A percentile compares a stretch with the other conserved stretches of the same genome.
These are phyloP conservation scores for Scutellaria minor DNA, from an alignment of 257 asterid genomes.

Conservation along the genomic window DNA sequence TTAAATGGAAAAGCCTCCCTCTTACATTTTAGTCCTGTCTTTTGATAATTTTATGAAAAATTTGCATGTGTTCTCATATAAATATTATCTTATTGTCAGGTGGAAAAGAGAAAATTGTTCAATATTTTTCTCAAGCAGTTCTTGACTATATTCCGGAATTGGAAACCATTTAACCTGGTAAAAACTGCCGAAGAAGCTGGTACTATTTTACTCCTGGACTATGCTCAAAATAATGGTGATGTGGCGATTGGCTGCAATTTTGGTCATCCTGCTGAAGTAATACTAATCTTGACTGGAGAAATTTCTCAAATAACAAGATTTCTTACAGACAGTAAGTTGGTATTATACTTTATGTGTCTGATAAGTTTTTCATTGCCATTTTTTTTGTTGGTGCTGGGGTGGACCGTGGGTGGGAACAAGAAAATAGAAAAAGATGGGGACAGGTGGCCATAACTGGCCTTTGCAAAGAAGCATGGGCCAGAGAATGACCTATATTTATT, in stretches of 20 bases:
- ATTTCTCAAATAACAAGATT: conserved; percentile 56
- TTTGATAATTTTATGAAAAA: conserved; percentile 23
- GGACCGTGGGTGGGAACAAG: neutral
- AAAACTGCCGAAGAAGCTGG: conserved; percentile 54
- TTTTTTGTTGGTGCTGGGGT: neutral
- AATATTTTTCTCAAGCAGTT: conserved; percentile 86
- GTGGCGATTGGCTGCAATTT: conserved; percentile 82
- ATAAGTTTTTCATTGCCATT: conserved; percentile 23
- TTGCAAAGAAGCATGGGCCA: too few species aligned
- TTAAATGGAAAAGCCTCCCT: conserved; percentile 24
- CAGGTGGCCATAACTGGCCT: too few species aligned
- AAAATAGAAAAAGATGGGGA: neutral
- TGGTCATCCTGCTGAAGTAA: conserved; percentile 91
- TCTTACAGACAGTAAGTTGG: conserved; percentile 77
- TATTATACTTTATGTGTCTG: conserved; percentile 28
- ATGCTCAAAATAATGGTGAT: conserved; percentile 49
- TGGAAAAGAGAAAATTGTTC: conserved; percentile 69
- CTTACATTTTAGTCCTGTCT: conserved; percentile 33
- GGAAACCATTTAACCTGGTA: conserved; percentile 75
- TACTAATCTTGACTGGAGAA: conserved; percentile 63
- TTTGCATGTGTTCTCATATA: conserved; percentile 19
- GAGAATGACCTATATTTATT: too few species aligned
- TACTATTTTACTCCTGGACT: conserved; percentile 38
- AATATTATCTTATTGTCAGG: conserved; percentile 52
- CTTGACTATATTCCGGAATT: conserved; percentile 58